Base-by-base conservation (phyloP, 495 filamentous ascomycete genomes). In the Penicillium longicatenatum region DNA sequence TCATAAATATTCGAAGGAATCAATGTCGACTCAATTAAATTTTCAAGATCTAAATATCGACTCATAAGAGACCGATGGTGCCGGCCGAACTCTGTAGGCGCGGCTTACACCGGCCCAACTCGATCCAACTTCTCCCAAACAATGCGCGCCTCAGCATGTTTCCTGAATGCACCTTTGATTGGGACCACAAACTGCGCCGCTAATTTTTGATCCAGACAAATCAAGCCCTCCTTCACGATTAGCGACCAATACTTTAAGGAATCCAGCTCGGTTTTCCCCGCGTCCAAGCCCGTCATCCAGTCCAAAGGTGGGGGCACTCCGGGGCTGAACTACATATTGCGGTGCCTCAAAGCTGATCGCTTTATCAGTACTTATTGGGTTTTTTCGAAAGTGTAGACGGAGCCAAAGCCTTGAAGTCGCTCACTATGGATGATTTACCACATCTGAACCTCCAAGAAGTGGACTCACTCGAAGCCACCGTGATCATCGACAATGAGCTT, bases 401-500 rank as follows among this genome's bases (percentile, higher is more conserved):
- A 4, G 3, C 37, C 12, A 17, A 39, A 39, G 16, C 4, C 37
- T 17, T 7, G 14, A 19, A 26, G 10, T 46, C 43, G 43, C 43
- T 12, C 16, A 29, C 3, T 5, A 54, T 29, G 41, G 33, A 42
- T 30, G 11, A 22, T 35, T 24, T 17, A 6, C 11, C 8, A 14
- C 3, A 30, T 21, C 31, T 68, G 7, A 55, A 62, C 45, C 69
- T 80, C 11, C 64, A 74, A 56, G 77, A 82, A 55, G 60, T 84
- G 29, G 81, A 82, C 69, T 63, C 67, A 2, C 70, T 84, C 8
- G 74, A 78, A 54, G 78, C 77, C 46, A 66, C 67, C 19, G 67
- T 82, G 29, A 77, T 82, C 54, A 73, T 83, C 42, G 81, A 83
- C 65, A 84, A 86, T 69, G 84, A 86, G 41, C 67, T 85, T 19